Evolutionary conservation across 805 yeast species (phyloP).

Genomic region (Saccharomycopsis capsularis): DNA sequence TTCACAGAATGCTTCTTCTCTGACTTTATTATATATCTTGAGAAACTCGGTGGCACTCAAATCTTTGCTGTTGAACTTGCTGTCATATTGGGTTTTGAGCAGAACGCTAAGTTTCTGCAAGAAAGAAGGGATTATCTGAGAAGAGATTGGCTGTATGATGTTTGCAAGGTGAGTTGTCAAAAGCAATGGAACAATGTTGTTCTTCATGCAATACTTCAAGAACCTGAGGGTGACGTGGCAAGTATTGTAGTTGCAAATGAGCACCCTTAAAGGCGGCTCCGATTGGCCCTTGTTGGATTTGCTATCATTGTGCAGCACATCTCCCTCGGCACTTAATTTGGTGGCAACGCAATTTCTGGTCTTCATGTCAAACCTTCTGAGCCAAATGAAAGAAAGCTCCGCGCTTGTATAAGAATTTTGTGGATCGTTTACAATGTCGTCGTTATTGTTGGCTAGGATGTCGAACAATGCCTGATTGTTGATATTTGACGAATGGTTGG

Average conservation of each 20-base stretch:
- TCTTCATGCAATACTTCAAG: slow-evolving; percentile 7
- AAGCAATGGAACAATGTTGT: slow-evolving; percentile 15
- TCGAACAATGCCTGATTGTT: slow-evolving; percentile 12
- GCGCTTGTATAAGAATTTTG: slow-evolving; percentile 2
- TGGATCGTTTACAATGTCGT: slow-evolving; percentile 7
- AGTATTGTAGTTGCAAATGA: slow-evolving; percentile 16
- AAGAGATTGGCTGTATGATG: slow-evolving; percentile 1
- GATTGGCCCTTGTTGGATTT: no score
- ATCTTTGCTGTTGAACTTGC: neutral
- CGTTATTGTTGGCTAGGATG: slow-evolving; percentile 6
- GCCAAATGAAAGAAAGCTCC: slow-evolving; percentile 13
- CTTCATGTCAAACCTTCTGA: slow-evolving; percentile 9
- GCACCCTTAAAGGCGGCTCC: no score
- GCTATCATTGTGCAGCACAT: no score
- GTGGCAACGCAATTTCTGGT: no score
- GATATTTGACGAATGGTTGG: neutral
- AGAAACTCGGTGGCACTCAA: neutral
- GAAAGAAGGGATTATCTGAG: neutral
- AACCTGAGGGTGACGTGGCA: slow-evolving; percentile 16
- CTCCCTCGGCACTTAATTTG: no score
- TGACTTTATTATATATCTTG: slow-evolving; percentile 1
- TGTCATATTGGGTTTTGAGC: slow-evolving; percentile 3
- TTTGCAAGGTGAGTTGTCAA: slow-evolving; percentile 1
- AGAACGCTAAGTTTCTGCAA: no score
- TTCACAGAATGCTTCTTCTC: neutral